These are phyloP conservation scores for Neurospora cerealis DNA, from an alignment of 495 filamentous ascomycete genomes.

Conservation along the genomic window DNA sequence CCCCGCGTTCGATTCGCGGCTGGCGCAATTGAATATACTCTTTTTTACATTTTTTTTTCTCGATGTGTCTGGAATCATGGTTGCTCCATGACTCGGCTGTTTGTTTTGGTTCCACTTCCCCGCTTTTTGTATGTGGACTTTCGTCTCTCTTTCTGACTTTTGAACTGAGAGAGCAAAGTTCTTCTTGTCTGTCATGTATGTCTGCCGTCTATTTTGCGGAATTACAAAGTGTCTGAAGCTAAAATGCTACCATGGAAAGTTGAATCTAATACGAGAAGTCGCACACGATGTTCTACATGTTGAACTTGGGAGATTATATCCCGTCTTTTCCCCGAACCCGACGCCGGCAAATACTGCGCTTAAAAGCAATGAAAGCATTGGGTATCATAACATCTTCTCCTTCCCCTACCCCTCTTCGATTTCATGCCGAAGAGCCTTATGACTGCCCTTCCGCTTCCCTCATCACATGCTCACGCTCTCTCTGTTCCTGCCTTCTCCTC, in stretches of 20 bases:
- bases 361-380: background rate
- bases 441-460: background rate
- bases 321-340: background rate
- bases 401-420: background rate
- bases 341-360: background rate
- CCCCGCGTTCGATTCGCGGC: conserved; percentile 43
- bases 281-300: background rate
- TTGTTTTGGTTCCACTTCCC: background rate
- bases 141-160: too few species aligned
- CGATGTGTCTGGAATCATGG: background rate
- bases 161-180: background rate
- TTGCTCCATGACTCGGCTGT: background rate
- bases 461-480: background rate
- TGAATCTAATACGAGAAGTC: background rate
- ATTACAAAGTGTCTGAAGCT: background rate
- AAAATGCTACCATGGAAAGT: background rate
- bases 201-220: background rate
- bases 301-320: background rate
- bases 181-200: background rate
- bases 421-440: background rate
- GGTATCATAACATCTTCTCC: background rate
- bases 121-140: background rate
- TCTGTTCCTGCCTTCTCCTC: background rate
- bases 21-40: too few species aligned
- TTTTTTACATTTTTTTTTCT: too few species aligned